Conservation (phyloP, 2,329 filamentous ascomycete species). For the Mycosphaerella arachidis region DNA sequence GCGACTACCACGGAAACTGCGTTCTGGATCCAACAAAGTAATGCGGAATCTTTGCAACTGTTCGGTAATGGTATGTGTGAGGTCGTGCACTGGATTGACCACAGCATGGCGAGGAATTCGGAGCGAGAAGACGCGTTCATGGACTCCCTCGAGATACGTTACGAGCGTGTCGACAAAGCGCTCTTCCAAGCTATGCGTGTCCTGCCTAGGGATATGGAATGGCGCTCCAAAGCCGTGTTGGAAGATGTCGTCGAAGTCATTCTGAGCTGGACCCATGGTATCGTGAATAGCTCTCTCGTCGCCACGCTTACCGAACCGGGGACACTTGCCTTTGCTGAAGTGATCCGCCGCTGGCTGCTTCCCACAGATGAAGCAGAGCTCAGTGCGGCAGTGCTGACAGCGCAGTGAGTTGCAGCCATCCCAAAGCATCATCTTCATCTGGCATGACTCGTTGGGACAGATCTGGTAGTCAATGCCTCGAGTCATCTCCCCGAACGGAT, state of each 20-base stretch:
- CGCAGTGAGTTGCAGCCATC: conserved; percentile 18
- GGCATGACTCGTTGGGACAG: conserved; percentile 14
- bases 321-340: conserved; percentile 12
- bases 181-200: not conserved
- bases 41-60: not conserved
- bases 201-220: not conserved
- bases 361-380: conserved; percentile 21
- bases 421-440: not conserved
- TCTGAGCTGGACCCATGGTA: not conserved
- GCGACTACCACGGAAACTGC: not conserved
- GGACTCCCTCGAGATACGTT: not conserved
- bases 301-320: conserved; percentile 5
- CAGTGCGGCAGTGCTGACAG: conserved; percentile 13
- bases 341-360: conserved; percentile 2
- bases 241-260: not conserved
- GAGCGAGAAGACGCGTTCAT: not conserved
- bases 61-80: not conserved
- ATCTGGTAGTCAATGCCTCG: conserved; percentile 14
- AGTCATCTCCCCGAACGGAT: conserved; percentile 2
- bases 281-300: not conserved
- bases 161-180: not conserved
- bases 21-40: not conserved
- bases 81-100: not conserved
- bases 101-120: not conserved
- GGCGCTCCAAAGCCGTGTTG: not conserved